These are phyloP conservation scores for Ophiostoma perfectum DNA, from an alignment of 2,329 filamentous ascomycete species.

Conservation along the genomic window DNA sequence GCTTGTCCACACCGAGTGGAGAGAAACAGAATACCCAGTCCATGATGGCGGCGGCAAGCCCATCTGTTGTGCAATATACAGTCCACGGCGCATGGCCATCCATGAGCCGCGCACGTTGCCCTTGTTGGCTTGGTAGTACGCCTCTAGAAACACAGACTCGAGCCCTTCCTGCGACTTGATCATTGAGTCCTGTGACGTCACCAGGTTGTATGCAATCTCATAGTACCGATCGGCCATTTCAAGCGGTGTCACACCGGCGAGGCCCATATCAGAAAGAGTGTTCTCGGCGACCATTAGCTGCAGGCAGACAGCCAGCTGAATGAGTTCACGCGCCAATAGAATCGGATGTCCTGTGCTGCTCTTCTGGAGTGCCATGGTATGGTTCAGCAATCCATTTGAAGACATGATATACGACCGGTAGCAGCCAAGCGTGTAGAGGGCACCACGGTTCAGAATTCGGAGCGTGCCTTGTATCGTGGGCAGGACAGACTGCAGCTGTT, in stretches of 20 bases:
- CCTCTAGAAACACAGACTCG: slow-evolving; percentile 44
- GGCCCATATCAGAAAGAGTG: neutral
- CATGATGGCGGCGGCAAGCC: neutral
- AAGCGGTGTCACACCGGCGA: neutral
- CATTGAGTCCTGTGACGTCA: neutral
- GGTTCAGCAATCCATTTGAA: neutral
- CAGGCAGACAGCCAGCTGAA: neutral
- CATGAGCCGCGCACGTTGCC: slow-evolving; percentile 43
- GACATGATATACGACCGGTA: neutral
- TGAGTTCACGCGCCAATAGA: neutral
- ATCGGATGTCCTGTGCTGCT: neutral
- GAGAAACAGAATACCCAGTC: slow-evolving; percentile 33
- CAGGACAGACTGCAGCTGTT: slow-evolving; percentile 26
- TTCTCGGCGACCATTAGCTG: neutral
- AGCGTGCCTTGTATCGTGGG: slow-evolving; percentile 26
- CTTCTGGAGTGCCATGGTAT: neutral
- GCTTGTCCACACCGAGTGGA: slow-evolving; percentile 40
- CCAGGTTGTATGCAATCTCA: neutral
- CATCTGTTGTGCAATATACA: neutral
- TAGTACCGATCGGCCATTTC: slow-evolving; percentile 1
- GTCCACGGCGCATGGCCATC: slow-evolving; percentile 37
- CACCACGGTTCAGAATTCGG: slow-evolving; percentile 23
- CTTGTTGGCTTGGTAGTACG: slow-evolving; percentile 41
- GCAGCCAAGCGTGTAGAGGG: slow-evolving; percentile 26
- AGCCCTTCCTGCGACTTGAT: slow-evolving; percentile 33